Conservation (phyloP, 768 basidiomycete genomes). For the Termitomyces sp. region DNA sequence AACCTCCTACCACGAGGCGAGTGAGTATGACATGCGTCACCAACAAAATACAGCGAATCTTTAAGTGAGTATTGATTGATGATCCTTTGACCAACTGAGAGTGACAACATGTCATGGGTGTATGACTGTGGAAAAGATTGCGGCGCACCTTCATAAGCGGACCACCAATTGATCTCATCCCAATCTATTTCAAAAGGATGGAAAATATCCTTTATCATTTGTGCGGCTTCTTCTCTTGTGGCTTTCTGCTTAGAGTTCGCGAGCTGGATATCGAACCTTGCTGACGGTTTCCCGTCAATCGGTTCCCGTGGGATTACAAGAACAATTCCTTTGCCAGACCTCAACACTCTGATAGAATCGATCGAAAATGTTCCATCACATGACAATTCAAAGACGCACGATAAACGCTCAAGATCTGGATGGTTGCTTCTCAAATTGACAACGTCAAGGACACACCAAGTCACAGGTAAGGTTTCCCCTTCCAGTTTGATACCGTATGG, state of each 20-base stretch:
- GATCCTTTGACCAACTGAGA: slow-evolving; percentile 10
- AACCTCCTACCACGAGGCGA: slow-evolving; percentile 10
- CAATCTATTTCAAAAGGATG: slow-evolving; percentile 12
- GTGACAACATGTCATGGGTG: background rate
- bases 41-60: slow-evolving; percentile 11
- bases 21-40: slow-evolving; percentile 15
- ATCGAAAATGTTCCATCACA: background rate
- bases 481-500: slow-evolving; percentile 8
- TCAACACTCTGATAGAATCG: slow-evolving; percentile 4
- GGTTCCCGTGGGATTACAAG: slow-evolving; percentile 14
- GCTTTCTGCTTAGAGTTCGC: slow-evolving; percentile 13
- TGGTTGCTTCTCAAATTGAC: slow-evolving; percentile 11
- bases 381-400: slow-evolving; percentile 1
- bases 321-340: slow-evolving; percentile 13
- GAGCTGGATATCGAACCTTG: slow-evolving; percentile 16
- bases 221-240: slow-evolving; percentile 7
- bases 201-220: slow-evolving; percentile 12
- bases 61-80: slow-evolving; percentile 10
- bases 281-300: slow-evolving; percentile 15
- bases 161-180: slow-evolving; percentile 16
- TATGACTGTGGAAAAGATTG: background rate
- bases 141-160: slow-evolving; percentile 12
- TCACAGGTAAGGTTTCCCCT: slow-evolving; percentile 11
- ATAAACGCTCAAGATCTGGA: slow-evolving; percentile 12
- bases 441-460: slow-evolving; percentile 15